phyloP scores from a whole-genome alignment of 768 basidiomycete genomes.

The Mycena epipterygia region DNA sequence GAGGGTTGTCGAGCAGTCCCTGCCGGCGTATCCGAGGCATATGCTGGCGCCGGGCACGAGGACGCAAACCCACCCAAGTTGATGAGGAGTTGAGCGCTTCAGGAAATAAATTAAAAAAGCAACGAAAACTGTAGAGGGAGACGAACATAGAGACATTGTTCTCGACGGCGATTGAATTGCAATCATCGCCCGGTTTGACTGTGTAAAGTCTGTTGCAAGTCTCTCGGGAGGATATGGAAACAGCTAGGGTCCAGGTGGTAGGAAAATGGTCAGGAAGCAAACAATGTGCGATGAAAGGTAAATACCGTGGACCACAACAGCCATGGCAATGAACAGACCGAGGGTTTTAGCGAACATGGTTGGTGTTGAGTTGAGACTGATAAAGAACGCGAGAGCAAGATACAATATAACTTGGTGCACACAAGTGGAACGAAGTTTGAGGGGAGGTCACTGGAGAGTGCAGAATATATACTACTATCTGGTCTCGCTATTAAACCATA shows the following conservation, averaged over 20 bases:
- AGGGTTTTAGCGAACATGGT: background rate
- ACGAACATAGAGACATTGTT: conserved; percentile 75
- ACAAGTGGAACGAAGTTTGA: too few relatives aligned
- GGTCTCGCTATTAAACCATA: too few relatives aligned
- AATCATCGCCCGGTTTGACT: conserved; percentile 69
- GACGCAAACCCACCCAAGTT: conserved; percentile 67
- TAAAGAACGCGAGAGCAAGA: too few relatives aligned
- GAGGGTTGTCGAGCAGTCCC: conserved; percentile 76
- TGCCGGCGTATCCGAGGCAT: conserved; percentile 71
- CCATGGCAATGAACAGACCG: background rate
- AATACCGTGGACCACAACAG: too few relatives aligned
- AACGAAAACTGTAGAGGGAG: background rate
- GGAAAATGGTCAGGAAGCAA: background rate
- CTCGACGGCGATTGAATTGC: conserved; percentile 76
- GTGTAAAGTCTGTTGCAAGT: conserved; percentile 75
- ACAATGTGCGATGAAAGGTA: background rate
- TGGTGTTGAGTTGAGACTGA: too few relatives aligned
- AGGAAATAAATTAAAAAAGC: background rate
- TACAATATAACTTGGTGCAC: too few relatives aligned
- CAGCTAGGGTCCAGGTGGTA: background rate
- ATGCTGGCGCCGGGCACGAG: conserved; percentile 62
- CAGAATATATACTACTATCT: too few relatives aligned
- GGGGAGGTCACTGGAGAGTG: too few relatives aligned
- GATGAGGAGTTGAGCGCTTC: conserved; percentile 82
- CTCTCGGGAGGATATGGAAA: background rate